Conservation (phyloP, 2,329 filamentous ascomycete genomes). For the Ophioceras dolichostomum region DNA sequence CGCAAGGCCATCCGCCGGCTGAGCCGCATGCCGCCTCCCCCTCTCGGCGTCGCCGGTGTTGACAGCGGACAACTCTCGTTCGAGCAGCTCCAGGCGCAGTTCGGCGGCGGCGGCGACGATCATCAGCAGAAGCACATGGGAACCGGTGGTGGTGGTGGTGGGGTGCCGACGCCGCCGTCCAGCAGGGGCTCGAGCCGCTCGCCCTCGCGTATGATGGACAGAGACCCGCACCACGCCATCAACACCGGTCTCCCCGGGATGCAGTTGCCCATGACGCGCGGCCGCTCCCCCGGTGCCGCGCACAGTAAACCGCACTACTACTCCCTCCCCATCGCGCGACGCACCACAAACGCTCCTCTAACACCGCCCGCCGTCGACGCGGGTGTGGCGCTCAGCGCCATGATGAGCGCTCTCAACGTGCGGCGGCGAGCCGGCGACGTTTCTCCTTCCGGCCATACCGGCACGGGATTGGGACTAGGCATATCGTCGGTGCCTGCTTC, state of each 20-base stretch:
- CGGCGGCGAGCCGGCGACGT: not conserved
- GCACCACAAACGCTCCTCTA: no score
- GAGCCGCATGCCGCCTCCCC: not conserved
- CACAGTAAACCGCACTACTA: no score
- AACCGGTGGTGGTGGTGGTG: no score
- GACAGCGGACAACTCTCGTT: no score
- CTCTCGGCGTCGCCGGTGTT: not conserved
- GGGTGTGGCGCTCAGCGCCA: not conserved
- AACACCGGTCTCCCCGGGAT: no score
- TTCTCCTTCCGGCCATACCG: not conserved
- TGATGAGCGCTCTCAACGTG: constrained; percentile 3
- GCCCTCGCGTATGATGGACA: not conserved
- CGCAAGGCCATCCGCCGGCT: constrained; percentile 27
- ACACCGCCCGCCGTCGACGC: not conserved
- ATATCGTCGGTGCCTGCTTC: no score
- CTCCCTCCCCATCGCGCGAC: no score
- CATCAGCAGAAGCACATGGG: not conserved
- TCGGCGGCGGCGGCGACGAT: constrained; percentile 10
- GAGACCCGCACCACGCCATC: no score
- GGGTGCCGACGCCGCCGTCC: not conserved
- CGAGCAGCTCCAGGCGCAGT: constrained; percentile 3
- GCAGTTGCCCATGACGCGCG: no score
- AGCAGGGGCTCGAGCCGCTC: constrained; percentile 1
- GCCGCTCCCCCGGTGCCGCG: no score
- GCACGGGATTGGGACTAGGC: not conserved